Conservation (phyloP, 1,284 basidiomycete genomes). For the Leucoagaricus sp. region DNA sequence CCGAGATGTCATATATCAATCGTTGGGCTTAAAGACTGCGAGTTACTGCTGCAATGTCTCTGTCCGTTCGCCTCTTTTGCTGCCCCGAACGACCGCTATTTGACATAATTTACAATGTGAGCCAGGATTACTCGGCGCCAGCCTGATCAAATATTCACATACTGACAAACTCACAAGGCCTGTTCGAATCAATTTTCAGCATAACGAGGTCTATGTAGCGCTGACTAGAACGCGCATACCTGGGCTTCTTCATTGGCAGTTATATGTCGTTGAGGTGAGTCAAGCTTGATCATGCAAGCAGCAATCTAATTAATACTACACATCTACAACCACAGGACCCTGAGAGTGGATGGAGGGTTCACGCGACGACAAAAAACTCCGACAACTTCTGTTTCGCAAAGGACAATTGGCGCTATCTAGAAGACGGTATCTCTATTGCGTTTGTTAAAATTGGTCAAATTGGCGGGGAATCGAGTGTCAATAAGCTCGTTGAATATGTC, state of each 20-base stretch:
- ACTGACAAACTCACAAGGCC: background rate
- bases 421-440: background rate
- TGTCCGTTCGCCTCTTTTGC: too few species aligned
- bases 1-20: too few species aligned
- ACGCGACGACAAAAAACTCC: constrained; percentile 7
- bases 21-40: too few species aligned
- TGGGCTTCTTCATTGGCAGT: constrained; percentile 10
- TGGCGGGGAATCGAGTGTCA: constrained; percentile 14
- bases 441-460: constrained; percentile 19
- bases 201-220: constrained; percentile 11
- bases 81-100: too few species aligned
- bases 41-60: too few species aligned
- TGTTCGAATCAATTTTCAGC: background rate
- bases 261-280: constrained; percentile 10
- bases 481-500: constrained; percentile 14
- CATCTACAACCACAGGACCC: too few species aligned
- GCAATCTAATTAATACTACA: background rate
- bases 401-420: constrained; percentile 13
- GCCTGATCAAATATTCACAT: background rate
- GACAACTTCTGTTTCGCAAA: background rate
- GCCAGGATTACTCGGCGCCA: background rate
- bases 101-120: background rate
- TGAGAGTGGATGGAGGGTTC: constrained; percentile 12
- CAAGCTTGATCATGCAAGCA: background rate
- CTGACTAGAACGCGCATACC: background rate